These are phyloP conservation scores for Chaetomiaceae sp. DNA, from an alignment of 2,329 filamentous ascomycete species.

Conservation along the genomic window DNA sequence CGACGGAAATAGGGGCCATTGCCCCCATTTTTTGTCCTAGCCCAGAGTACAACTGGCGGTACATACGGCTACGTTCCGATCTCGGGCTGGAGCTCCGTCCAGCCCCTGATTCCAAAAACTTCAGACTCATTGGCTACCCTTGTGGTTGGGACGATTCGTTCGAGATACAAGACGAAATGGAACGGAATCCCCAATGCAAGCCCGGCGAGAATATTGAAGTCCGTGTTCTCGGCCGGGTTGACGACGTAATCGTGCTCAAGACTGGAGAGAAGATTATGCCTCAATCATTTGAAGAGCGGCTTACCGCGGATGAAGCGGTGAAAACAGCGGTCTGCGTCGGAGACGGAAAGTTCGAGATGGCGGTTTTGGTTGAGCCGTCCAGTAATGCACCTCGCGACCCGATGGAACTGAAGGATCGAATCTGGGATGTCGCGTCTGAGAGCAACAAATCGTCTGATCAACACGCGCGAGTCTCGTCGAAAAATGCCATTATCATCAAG, in stretches of 20 bases:
- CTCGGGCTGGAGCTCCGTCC: not conserved
- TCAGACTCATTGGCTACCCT: not conserved
- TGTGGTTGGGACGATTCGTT: not conserved
- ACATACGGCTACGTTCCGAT: not conserved
- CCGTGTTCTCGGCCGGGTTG: not conserved
- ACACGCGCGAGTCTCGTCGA: not conserved
- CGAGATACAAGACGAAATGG: not conserved
- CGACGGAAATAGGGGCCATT: not conserved
- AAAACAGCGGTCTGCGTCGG: too few species aligned
- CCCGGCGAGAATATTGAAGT: not conserved
- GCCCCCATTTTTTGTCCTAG: not conserved
- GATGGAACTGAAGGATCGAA: too few species aligned
- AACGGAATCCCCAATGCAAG: not conserved
- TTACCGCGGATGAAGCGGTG: too few species aligned
- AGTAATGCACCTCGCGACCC: too few species aligned
- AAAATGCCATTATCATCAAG: not conserved
- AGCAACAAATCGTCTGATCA: not conserved
- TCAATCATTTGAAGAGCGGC: too few species aligned
- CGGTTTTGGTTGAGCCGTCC: too few species aligned
- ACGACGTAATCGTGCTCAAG: slow-evolving; percentile 1
- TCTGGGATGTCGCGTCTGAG: not conserved
- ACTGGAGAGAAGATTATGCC: not conserved
- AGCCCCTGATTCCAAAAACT: not conserved
- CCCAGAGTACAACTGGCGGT: not conserved
- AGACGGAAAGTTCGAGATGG: too few species aligned